Conservation (phyloP, 2,329 filamentous ascomycete species). For the Alternaria sp. region DNA sequence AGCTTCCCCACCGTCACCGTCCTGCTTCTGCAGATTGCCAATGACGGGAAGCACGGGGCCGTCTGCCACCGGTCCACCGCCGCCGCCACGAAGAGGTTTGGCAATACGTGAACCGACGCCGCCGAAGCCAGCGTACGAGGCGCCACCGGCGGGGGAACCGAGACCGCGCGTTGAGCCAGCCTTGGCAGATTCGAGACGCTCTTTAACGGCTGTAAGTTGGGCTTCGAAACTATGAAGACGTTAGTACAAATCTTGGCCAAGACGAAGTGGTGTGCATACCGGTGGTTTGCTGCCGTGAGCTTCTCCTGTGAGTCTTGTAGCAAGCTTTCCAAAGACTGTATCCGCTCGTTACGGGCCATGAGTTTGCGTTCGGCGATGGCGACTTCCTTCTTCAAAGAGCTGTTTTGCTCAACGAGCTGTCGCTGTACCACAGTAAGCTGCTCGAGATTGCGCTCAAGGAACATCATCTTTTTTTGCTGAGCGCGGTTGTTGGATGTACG, state of each 20-base stretch:
- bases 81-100: constrained; percentile 65
- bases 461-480: constrained; percentile 99
- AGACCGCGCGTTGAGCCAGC: constrained; percentile 87
- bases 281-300: constrained; percentile 93
- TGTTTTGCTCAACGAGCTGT: constrained; percentile 97
- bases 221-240: constrained; percentile 81
- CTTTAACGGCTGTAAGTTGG: constrained; percentile 96
- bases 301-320: constrained; percentile 99
- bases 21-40: constrained; percentile 61
- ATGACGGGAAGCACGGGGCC: constrained; percentile 54
- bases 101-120: constrained; percentile 66
- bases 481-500: constrained; percentile 96
- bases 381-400: constrained; percentile 94
- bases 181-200: constrained; percentile 95
- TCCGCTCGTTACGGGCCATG: constrained; percentile 94
- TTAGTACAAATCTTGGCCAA: constrained; percentile 14
- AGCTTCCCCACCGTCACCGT: constrained; percentile 58
- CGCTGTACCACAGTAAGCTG: constrained; percentile 97
- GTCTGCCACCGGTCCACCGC: constrained; percentile 55
- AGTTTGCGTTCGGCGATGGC: constrained; percentile 98
- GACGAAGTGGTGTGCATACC: constrained; percentile 67
- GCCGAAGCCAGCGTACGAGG: constrained; percentile 71
- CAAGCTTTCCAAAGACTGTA: constrained; percentile 89
- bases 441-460: constrained; percentile 96
- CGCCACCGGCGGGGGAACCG: constrained; percentile 64